phyloP scores from a whole-genome alignment of 2,329 filamentous ascomycete species.

The Scedosporium dehoogii region DNA sequence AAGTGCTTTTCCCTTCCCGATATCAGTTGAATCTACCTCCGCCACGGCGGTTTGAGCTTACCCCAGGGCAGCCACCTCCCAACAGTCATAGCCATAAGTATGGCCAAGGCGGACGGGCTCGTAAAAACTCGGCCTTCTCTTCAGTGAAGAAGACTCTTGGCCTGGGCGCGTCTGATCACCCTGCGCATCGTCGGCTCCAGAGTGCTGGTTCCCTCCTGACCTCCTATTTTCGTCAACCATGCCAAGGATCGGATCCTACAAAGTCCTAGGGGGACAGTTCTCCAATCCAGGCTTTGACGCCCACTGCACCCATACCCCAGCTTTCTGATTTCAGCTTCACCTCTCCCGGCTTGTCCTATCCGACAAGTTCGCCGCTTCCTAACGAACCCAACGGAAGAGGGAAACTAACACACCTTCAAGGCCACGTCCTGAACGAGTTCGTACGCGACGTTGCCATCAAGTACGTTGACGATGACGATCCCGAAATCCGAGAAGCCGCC shows the following conservation, averaged over 20 bases:
- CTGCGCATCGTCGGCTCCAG: not conserved
- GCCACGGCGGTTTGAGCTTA: conserved; percentile 1
- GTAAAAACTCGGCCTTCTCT: not conserved
- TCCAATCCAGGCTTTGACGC: not conserved
- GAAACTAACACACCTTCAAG: conserved; percentile 18
- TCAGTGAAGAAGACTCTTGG: not conserved
- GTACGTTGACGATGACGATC: conserved; percentile 93
- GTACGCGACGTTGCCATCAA: conserved; percentile 96
- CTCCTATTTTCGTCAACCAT: not conserved
- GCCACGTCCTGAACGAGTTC: conserved; percentile 94
- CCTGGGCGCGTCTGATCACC: not conserved
- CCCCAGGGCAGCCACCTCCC: not conserved
- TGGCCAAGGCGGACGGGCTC: not conserved
- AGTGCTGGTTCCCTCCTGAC: not conserved
- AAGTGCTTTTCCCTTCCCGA: conserved; percentile 10
- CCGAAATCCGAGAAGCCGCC: conserved; percentile 86
- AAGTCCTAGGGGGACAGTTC: conserved; percentile 1
- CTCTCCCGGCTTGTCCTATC: too few relatives aligned
- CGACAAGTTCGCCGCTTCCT: not conserved
- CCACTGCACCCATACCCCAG: not conserved
- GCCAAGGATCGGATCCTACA: not conserved
- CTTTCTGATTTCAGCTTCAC: too few relatives aligned
- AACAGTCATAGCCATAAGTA: not conserved
- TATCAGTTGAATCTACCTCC: not conserved
- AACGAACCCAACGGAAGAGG: not conserved